These are phyloP conservation scores for Moesziomyces sp. DNA, from an alignment of 1,284 basidiomycete species.

Conservation along the genomic window DNA sequence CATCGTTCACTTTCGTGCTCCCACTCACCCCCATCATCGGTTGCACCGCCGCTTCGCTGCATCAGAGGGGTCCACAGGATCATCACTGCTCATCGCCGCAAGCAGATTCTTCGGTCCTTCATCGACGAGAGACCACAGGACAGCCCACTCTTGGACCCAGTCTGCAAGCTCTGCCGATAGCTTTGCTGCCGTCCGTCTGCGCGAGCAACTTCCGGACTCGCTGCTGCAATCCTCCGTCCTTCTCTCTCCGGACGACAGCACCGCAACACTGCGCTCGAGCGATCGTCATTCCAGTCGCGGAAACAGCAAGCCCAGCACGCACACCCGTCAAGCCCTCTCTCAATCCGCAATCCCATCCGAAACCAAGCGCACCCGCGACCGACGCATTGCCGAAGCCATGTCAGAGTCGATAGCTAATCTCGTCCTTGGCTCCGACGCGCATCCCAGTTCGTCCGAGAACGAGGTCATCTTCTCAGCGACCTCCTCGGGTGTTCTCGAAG, in stretches of 20 bases:
- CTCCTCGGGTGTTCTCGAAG: conserved; percentile 23
- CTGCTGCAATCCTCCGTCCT: conserved; percentile 24
- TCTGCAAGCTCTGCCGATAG: conserved; percentile 1
- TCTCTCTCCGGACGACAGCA: conserved; percentile 22
- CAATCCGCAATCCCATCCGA: conserved; percentile 37
- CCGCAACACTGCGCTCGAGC: conserved; percentile 15
- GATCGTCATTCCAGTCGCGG: not conserved
- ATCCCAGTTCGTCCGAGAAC: conserved; percentile 5
- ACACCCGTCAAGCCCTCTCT: not conserved
- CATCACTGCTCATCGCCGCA: conserved; percentile 13
- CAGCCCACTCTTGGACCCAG: not conserved
- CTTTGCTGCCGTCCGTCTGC: not conserved
- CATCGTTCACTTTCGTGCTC: not conserved
- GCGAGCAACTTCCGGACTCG: conserved; percentile 15
- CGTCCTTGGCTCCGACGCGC: conserved; percentile 34
- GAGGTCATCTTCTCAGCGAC: conserved; percentile 42
- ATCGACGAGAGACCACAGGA: not conserved
- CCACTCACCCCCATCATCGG: no score
- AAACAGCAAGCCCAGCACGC: not conserved
- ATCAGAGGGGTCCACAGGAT: not conserved
- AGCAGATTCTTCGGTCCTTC: conserved; percentile 8
- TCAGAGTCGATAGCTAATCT: conserved; percentile 39
- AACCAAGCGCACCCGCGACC: conserved; percentile 35
- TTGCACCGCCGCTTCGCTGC: no score
- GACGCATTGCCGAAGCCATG: conserved; percentile 23